Percentiles rank a stretch among this genome's conserved stretches.
phyloP scores from a whole-genome alignment of 345 rosid species.

The Odontarrhena argentea region DNA sequence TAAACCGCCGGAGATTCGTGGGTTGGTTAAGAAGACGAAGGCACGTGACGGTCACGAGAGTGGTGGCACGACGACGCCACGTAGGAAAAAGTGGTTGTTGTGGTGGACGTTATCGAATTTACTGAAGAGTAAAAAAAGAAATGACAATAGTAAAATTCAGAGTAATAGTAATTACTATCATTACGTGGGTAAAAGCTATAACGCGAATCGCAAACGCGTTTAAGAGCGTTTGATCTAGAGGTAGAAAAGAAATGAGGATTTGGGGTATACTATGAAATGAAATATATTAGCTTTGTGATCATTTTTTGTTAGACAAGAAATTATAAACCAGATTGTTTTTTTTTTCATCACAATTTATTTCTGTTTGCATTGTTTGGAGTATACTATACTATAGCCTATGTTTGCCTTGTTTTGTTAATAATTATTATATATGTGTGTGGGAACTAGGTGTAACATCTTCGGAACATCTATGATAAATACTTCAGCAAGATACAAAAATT shows the following conservation, averaged over 20 bases:
- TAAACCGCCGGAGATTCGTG: conserved; percentile 72
- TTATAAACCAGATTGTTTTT: no score
- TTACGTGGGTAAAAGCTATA: conserved; percentile 40
- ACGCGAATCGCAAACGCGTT: conserved; percentile 33
- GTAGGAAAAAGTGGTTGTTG: conserved; percentile 51
- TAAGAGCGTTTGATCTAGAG: conserved; percentile 22
- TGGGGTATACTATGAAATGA: conserved; percentile 24
- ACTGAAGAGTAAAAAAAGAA: conserved; percentile 36
- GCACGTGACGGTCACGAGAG: conserved; percentile 46
- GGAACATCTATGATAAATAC: no score
- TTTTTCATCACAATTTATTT: no score
- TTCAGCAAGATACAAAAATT: no score
- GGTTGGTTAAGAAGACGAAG: conserved; percentile 49
- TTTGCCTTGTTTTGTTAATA: no score
- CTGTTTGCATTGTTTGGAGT: no score
- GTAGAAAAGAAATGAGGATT: background rate
- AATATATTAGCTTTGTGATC: conserved; percentile 24
- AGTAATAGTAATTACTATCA: conserved; percentile 48
- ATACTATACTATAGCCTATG: no score
- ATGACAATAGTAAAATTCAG: conserved; percentile 31
- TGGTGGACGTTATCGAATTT: conserved; percentile 46
- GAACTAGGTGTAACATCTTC: no score
- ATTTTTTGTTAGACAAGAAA: background rate
- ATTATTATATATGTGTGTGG: no score
- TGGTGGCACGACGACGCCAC: conserved; percentile 20